Evolutionary conservation across 78 protist genomes (phyloP).

Genomic region (Planoprotostelium fungivorum): DNA sequence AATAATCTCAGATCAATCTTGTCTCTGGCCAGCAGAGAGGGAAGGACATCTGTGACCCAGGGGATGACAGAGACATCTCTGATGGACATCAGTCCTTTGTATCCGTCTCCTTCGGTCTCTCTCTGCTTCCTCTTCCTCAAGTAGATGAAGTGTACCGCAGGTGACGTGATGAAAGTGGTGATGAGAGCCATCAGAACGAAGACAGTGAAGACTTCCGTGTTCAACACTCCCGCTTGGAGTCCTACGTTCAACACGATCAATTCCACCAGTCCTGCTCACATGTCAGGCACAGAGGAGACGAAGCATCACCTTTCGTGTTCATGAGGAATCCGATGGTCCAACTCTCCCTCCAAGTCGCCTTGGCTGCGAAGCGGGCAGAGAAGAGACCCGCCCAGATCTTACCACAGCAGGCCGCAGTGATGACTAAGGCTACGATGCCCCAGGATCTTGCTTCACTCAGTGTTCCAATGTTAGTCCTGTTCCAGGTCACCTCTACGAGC

Average conservation of each 20-base stretch:
- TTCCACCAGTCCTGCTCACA: conserved; percentile 61
- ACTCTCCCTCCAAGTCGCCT: conserved; percentile 47
- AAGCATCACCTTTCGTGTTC: conserved; percentile 65
- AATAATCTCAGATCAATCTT: no score
- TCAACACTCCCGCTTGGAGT: conserved; percentile 28
- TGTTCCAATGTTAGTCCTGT: conserved; percentile 34
- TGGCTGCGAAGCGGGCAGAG: conserved; percentile 7
- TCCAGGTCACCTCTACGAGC: background rate
- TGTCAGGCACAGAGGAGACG: background rate
- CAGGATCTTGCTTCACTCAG: conserved; percentile 29
- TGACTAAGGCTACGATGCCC: conserved; percentile 34
- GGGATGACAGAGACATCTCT: background rate
- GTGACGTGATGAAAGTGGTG: conserved; percentile 31
- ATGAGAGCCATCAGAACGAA: conserved; percentile 58
- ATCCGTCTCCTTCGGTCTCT: background rate
- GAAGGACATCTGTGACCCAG: background rate
- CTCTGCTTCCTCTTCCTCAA: background rate
- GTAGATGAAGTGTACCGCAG: background rate
- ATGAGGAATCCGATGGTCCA: conserved; percentile 60
- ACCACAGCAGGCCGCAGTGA: conserved; percentile 41
- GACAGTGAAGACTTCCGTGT: conserved; percentile 25
- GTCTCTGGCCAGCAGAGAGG: background rate
- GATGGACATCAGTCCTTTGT: background rate
- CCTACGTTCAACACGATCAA: conserved; percentile 66
- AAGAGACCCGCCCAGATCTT: conserved; percentile 29